A percentile compares a stretch with the other conserved stretches of the same genome.
phyloP scores from a whole-genome alignment of 768 basidiomycete species.

The Leccinum broughii region DNA sequence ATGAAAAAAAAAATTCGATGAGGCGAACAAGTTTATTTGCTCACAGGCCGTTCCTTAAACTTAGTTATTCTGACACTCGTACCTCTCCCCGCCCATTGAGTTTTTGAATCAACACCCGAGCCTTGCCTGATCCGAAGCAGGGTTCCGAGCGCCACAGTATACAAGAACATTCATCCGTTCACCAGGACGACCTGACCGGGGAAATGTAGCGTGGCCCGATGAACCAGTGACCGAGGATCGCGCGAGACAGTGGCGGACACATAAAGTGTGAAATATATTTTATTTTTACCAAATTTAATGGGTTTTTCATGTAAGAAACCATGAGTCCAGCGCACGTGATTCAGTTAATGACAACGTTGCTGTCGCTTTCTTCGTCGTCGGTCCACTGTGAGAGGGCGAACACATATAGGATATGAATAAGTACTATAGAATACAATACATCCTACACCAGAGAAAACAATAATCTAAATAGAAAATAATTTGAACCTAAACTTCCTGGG shows the following conservation, averaged over 20 bases:
- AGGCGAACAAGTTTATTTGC: too few species aligned
- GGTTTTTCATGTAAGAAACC: too few species aligned
- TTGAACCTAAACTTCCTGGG: slow-evolving; percentile 42
- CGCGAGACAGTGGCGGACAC: neutral
- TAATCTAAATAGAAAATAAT: slow-evolving; percentile 14
- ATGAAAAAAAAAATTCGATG: neutral
- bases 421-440: slow-evolving; percentile 35
- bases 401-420: slow-evolving; percentile 24
- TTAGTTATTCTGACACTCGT: too few species aligned
- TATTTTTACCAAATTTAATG: too few species aligned
- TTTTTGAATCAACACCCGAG: too few species aligned
- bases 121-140: neutral
- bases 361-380: too few species aligned
- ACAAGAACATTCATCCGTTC: neutral
- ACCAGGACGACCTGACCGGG: neutral
- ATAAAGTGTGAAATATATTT: too few species aligned
- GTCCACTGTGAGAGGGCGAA: neutral
- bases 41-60: too few species aligned
- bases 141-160: neutral
- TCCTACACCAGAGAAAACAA: slow-evolving; percentile 28
- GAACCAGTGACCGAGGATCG: neutral
- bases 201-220: neutral
- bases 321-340: too few species aligned
- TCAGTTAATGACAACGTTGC: too few species aligned
- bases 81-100: too few species aligned